phyloP scores from a whole-genome alignment of 208 protist species.

The Trypanosoma mega region DNA sequence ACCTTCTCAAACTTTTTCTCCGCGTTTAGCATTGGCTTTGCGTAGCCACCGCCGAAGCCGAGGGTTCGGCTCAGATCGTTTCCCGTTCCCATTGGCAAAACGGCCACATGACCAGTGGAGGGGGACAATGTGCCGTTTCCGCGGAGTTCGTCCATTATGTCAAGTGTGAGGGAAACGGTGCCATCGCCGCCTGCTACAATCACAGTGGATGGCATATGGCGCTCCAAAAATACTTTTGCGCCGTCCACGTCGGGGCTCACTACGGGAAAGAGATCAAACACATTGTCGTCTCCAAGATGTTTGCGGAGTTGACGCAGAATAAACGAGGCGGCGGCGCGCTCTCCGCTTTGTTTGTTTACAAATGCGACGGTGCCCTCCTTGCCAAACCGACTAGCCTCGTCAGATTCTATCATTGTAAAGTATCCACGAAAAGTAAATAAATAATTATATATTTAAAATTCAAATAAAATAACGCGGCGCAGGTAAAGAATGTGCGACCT shows the following conservation, averaged over 20 bases:
- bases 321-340: conserved; percentile 48
- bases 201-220: conserved; percentile 33
- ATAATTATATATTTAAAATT: too few relatives aligned
- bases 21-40: conserved; percentile 34
- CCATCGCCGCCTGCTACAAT: conserved; percentile 67
- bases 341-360: conserved; percentile 50
- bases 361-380: conserved; percentile 28
- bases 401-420: too few relatives aligned
- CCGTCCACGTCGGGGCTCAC: conserved; percentile 35
- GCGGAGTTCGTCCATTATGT: conserved; percentile 46
- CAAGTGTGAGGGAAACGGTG: conserved; percentile 52
- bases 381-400: not conserved
- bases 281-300: conserved; percentile 31
- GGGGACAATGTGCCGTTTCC: conserved; percentile 26
- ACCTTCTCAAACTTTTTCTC: conserved; percentile 36
- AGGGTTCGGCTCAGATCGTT: conserved; percentile 69
- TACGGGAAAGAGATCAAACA: conserved; percentile 57
- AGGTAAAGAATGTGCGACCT: too few relatives aligned
- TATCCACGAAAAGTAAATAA: too few relatives aligned
- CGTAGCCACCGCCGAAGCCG: conserved; percentile 65
- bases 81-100: conserved; percentile 70
- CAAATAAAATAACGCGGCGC: too few relatives aligned
- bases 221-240: conserved; percentile 41
- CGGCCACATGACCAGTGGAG: conserved; percentile 25
- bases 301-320: conserved; percentile 39